A percentile compares a stretch with the other conserved stretches of the same genome.
phyloP scores from a whole-genome alignment of 306 rosid species.

The Potentilla sterilis region DNA sequence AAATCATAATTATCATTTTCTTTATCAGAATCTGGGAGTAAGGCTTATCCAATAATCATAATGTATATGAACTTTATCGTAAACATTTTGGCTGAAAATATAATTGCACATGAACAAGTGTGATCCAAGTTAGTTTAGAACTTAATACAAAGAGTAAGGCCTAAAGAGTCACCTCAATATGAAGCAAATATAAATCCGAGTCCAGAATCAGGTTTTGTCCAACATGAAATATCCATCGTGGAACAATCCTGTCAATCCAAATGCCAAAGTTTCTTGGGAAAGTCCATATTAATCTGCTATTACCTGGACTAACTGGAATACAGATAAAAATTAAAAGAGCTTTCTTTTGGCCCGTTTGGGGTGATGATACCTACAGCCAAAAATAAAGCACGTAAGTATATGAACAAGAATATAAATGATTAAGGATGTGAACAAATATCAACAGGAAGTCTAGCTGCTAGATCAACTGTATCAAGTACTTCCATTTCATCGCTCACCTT shows the following conservation, averaged over 20 bases:
- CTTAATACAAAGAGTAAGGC: conserved; percentile 4
- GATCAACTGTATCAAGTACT: not conserved
- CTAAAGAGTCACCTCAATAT: conserved; percentile 63
- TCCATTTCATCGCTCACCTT: conserved; percentile 57
- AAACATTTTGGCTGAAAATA: not conserved
- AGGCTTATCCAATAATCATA: not conserved
- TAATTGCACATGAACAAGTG: not conserved
- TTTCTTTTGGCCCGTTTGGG: conserved; percentile 26
- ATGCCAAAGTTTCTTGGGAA: conserved; percentile 78
- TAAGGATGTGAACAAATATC: not conserved
- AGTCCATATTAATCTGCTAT: conserved; percentile 86
- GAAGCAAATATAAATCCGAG: conserved; percentile 94
- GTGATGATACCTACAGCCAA: conserved; percentile 45
- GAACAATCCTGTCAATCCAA: conserved; percentile 74
- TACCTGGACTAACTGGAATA: conserved; percentile 88
- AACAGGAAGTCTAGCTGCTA: not conserved
- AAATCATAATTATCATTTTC: not conserved
- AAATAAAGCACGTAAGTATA: conserved; percentile 9
- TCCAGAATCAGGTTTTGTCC: conserved; percentile 78
- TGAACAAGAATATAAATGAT: conserved; percentile 5
- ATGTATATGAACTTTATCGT: not conserved
- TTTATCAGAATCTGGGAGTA: not conserved
- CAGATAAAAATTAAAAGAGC: conserved; percentile 58
- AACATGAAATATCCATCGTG: conserved; percentile 88
- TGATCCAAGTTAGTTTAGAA: conserved; percentile 8